Evolutionary conservation across 1,284 basidiomycete species (phyloP), one percentile per base, ranked within the genome.

Genomic region (Uromyces viciae-fabae): DNA sequence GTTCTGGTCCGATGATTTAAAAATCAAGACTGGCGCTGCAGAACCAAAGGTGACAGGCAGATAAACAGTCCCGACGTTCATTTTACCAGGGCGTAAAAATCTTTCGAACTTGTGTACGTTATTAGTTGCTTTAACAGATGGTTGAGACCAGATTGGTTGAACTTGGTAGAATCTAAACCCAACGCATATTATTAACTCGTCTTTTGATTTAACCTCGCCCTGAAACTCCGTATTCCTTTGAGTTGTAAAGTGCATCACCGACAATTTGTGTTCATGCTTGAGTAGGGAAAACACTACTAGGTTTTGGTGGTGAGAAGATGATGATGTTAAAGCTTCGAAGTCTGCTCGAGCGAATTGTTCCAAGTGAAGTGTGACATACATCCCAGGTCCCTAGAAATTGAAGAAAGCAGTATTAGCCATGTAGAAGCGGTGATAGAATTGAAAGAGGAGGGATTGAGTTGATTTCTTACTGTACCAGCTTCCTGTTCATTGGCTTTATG

Each of bases 71-170:
- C 92, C 94, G 25, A 97, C 92, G 72, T 89, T 90, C 0, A 94
- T 94, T 43, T 88, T 87, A 1, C 93, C 92, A 83, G 93, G 94
- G 54, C 92, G 90, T 36, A 99, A 88, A 87, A 91, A 99, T n/a
- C 93, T 90, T 86, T 98, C 94, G 81, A 93, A 97, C 85, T 98
- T 99, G 89, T 99, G 95, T 0, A 97, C 94, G 83, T 98, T 98
- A 88, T 99, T 99, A 56, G 91, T 88, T 9, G 94, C 94, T 85
- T 92, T 93, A 7, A 92, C 93, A 9, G 94, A 94, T 84, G 95
- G 94, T 84, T 98, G 94, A 83, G 94, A 95, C 87, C 93, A 98
- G 52, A 97, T 88, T 0, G 97, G 96, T 81, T 92, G 92, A 68
- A 96, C 91, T 15, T 88, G 88, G 83, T 96, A 89, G 64, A 95